Evolutionary conservation across 495 filamentous ascomycete genomes (phyloP), one percentile per base, ranked within the genome.

Genomic region (Niebla homalea): DNA sequence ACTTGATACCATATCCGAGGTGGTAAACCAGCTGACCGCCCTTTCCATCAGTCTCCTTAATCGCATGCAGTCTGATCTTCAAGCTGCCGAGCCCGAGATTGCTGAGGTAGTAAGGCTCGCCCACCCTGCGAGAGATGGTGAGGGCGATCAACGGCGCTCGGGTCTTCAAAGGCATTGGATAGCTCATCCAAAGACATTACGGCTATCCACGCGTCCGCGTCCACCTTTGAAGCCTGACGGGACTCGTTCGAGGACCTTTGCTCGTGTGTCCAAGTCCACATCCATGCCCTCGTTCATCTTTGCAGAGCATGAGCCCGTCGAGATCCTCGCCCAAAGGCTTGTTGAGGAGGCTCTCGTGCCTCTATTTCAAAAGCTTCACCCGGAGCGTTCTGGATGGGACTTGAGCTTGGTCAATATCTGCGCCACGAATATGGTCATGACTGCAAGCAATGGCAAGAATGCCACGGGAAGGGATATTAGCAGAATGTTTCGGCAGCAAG

Each of bases 391-490:
- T 4, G 82, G 78, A 5, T 93, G 85, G 83, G 83, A 87, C 57
- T 66, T 94, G 14, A 84, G 82, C 47, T 61, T 95, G 37, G 66
- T 97, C 45, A 97, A 97, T 58, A 65, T 97, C 14, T 88, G 85
- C 19, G 87, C 87, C 2, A 84, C 85, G 1, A 89, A 93, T 58
- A 89, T 97, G 80, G 71, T 76, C 2, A 76, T 81, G 51, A 73
- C 70, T 18, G 79, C 75, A 2, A 71, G 69, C 1, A 66, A 70
- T 26, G 59, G 67, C 46, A 71, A 72, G 50, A 72, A 70, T 45
- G 67, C 64, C 50, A 68, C 60, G 46, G 72, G 75, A 10, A 64
- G 69, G 12, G 76, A 87, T 57, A 87, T 88, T 53, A 71, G 70
- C 3, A 67, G 63, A 49, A 87, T 88, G 83, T 85, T 88, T 60